Base-by-base conservation (phyloP, 2,329 filamentous ascomycete genomes). In the Fusarium longipes region DNA sequence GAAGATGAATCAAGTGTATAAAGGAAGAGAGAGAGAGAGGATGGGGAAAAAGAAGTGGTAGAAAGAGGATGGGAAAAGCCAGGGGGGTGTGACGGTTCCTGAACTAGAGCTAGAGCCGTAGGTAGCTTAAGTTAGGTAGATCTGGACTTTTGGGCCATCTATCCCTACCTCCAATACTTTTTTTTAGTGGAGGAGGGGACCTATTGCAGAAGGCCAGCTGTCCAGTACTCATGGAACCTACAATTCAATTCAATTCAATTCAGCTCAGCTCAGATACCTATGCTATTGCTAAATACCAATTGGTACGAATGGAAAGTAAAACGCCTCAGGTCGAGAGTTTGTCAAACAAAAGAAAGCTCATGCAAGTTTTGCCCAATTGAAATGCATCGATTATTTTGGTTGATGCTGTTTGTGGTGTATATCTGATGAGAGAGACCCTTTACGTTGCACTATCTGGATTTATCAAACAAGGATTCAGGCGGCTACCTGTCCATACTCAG, bases 121-220 rank as follows among this genome's bases (percentile, higher is more conserved):
- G 29, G 20, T 47, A 47, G 29, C 43, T 48, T 18, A 36, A 48
- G 44, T 36, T 47, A 30, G 24, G 40, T 44, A 63, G 60, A 64
- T 64, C 60, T 57, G 45, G 45, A 48, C 45, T 48, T 36, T 45
- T 33, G 32, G 32, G 17, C 42, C 30, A n/a, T n/a, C 20, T 47
- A 47, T 62, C 58, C 60, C 60, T 63, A 45, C 39, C 40, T 56
- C 36, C 20, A 30, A 33, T 36, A 51, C 42, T 39, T 50, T 63
- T 63, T 63, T 61, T 61, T 61, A 63, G 59, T 63, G 59, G 57
- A 62, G 48, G 57, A 39, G 40, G 50, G 43, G 33, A 40, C 54
- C 58, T 65, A 65, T 62, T 50, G 56, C 51, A 67, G 57, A 66
- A 68, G 65, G 65, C 65, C 65, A 68, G 65, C 61, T 68, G 65